Conservation (phyloP, 345 rosid genomes). For the Sapria himalayana region DNA sequence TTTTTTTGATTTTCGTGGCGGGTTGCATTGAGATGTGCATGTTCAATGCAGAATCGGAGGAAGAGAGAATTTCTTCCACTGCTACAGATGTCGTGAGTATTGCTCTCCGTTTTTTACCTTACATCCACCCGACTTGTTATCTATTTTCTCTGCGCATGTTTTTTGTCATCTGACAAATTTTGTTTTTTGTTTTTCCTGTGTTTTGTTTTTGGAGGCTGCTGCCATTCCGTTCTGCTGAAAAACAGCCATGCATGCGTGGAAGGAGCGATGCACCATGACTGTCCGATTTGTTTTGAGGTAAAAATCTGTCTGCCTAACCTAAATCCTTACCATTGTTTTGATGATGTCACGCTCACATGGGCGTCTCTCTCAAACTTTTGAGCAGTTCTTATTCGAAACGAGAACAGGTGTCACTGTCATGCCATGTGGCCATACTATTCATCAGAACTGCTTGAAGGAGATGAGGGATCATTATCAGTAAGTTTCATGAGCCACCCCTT, state of each 20-base stretch:
- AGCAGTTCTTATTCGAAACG: slow-evolving; percentile 60
- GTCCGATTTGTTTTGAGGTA: slow-evolving; percentile 55
- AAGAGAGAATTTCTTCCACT: slow-evolving; percentile 35
- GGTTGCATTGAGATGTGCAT: too few species aligned
- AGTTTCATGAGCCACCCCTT: slow-evolving; percentile 12
- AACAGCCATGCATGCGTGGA: slow-evolving; percentile 43
- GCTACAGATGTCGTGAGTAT: slow-evolving; percentile 28
- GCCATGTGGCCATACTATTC: slow-evolving; percentile 65
- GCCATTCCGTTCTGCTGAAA: slow-evolving; percentile 29
- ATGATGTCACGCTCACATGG: too few species aligned
- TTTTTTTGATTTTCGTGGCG: too few species aligned
- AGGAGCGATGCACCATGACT: slow-evolving; percentile 54
- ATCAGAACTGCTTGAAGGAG: slow-evolving; percentile 46
- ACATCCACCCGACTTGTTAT: too few species aligned
- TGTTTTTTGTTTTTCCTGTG: neutral
- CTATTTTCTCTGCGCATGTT: too few species aligned
- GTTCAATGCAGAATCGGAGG: slow-evolving; percentile 42
- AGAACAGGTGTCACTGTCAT: slow-evolving; percentile 35
- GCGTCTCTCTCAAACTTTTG: too few species aligned
- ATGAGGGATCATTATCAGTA: slow-evolving; percentile 45
- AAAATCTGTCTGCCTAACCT: too few species aligned
- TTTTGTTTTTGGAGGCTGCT: slow-evolving; percentile 42
- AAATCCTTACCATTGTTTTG: too few species aligned
- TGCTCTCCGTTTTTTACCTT: too few species aligned
- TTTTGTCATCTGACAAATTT: slow-evolving; percentile 2